phyloP scores from a whole-genome alignment of 768 basidiomycete species.

The Leccinum incarnatum region DNA sequence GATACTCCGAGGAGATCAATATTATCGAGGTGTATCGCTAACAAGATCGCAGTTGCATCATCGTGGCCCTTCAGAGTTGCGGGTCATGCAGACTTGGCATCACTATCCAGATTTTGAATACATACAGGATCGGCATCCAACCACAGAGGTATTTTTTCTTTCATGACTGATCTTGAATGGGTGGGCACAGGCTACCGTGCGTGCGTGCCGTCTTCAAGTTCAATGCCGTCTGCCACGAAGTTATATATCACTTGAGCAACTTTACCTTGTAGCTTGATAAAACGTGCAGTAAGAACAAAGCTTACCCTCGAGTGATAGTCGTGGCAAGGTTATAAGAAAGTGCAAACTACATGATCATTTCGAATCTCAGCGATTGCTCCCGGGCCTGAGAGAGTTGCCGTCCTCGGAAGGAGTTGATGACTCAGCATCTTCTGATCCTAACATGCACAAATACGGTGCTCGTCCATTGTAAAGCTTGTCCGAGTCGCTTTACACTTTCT shows the following conservation, averaged over 20 bases:
- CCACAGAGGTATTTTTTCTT: conserved; percentile 42
- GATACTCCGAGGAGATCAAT: conserved; percentile 80
- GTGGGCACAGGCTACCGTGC: too few relatives aligned
- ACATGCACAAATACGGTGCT: conserved; percentile 24
- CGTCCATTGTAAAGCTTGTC: neutral
- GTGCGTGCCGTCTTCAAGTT: too few relatives aligned
- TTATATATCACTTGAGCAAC: neutral
- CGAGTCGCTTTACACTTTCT: too few relatives aligned
- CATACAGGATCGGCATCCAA: conserved; percentile 66
- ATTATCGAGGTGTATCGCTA: conserved; percentile 65
- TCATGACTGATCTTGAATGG: conserved; percentile 1
- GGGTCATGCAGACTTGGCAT: neutral
- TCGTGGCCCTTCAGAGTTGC: conserved; percentile 68
- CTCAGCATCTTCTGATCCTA: conserved; percentile 18
- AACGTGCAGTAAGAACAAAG: too few relatives aligned
- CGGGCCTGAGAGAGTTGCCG: too few relatives aligned
- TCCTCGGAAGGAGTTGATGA: neutral
- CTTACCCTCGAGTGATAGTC: too few relatives aligned
- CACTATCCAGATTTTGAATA: neutral
- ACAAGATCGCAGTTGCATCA: conserved; percentile 80
- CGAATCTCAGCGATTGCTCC: too few relatives aligned
- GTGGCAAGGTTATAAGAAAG: too few relatives aligned
- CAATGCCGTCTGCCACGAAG: neutral
- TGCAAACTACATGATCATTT: too few relatives aligned
- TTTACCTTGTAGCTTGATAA: too few relatives aligned